Conservation (phyloP, 768 basidiomycete genomes). For the Rhodotorula graminis region DNA sequence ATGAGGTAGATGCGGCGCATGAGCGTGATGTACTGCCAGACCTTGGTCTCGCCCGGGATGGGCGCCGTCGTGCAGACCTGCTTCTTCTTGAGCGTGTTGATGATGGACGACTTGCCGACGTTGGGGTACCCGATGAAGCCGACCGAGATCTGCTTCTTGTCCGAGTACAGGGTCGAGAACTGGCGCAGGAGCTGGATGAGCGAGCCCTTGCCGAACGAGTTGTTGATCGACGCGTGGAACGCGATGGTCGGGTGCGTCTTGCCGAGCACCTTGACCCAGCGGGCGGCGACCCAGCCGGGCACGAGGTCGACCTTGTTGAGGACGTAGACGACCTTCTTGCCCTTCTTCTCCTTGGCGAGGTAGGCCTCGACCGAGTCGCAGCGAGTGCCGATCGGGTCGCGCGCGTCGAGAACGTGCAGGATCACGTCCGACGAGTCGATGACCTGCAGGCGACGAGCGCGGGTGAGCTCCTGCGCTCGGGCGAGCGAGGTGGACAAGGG, state of each 20-base stretch:
- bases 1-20: constrained; percentile 96
- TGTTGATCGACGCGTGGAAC: constrained; percentile 97
- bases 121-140: constrained; percentile 98
- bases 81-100: constrained; percentile 96
- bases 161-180: constrained; percentile 92
- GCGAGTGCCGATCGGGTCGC: constrained; percentile 90
- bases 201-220: constrained; percentile 98
- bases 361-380: constrained; percentile 91
- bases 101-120: constrained; percentile 93
- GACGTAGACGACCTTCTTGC: constrained; percentile 93
- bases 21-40: constrained; percentile 99
- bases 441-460: constrained; percentile 50
- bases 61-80: constrained; percentile 97
- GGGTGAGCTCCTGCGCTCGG: too few relatives aligned
- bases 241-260: constrained; percentile 93
- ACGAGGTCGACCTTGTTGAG: constrained; percentile 99
- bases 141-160: constrained; percentile 98
- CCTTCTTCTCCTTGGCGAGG: constrained; percentile 89
- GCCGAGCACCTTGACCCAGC: constrained; percentile 91
- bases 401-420: constrained; percentile 88
- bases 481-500: too few relatives aligned
- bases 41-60: constrained; percentile 96
- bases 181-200: constrained; percentile 94
- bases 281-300: constrained; percentile 97
- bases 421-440: constrained; percentile 98